These are phyloP conservation scores for Microbotryum lychnidis-dioicae DNA, from an alignment of 1,284 basidiomycete genomes.

Conservation along the genomic window DNA sequence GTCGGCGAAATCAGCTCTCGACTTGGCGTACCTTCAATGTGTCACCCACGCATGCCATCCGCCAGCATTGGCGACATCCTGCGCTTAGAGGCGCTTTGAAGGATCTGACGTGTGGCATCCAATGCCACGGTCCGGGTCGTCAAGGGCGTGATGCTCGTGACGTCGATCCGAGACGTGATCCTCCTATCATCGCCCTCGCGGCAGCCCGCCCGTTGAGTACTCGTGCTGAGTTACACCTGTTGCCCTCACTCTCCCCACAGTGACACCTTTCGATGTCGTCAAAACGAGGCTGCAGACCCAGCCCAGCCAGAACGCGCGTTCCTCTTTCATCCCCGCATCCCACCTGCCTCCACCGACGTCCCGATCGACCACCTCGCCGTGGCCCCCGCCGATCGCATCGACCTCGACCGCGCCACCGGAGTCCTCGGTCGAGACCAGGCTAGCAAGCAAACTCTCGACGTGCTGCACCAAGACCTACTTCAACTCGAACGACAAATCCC, in stretches of 20 bases:
- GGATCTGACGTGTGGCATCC: no score
- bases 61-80: no score
- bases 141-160: no score
- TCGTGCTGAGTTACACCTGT: no score
- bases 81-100: no score
- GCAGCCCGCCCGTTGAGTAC: no score
- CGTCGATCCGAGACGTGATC: no score
- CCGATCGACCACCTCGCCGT: constrained; percentile 11
- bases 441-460: constrained; percentile 28
- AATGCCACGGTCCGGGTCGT: no score
- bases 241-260: constrained; percentile 42
- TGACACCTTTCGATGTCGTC: constrained; percentile 91
- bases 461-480: constrained; percentile 42
- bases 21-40: background rate
- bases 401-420: constrained; percentile 22
- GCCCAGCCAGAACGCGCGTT: constrained; percentile 11
- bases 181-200: background rate
- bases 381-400: constrained; percentile 21
- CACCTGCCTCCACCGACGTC: constrained; percentile 23
- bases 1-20: background rate
- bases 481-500: constrained; percentile 32
- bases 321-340: constrained; percentile 27
- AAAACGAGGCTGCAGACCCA: constrained; percentile 57
- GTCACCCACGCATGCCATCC: background rate
- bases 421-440: constrained; percentile 2